A percentile compares a stretch with the other conserved stretches of the same genome.
Evolutionary conservation across 768 basidiomycete species (phyloP).

Genomic region (Podaxis mareebaensis): DNA sequence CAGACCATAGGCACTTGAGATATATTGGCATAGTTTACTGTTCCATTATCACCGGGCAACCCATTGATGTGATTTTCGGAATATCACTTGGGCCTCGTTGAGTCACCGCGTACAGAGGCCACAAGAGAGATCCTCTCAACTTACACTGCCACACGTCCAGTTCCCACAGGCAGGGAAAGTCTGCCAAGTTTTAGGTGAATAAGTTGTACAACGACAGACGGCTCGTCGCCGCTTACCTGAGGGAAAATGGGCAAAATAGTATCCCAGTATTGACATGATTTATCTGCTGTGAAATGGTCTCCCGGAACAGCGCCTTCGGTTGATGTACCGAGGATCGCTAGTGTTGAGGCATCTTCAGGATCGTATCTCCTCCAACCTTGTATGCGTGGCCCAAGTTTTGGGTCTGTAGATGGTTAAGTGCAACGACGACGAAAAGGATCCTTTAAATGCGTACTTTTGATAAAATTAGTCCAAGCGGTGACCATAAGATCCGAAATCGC

Average conservation of each 20-base stretch:
- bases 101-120: too few relatives aligned
- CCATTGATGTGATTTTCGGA: too few relatives aligned
- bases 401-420: slow-evolving; percentile 23
- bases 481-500: slow-evolving; percentile 34
- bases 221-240: slow-evolving; percentile 23
- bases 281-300: slow-evolving; percentile 27
- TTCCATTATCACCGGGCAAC: too few relatives aligned
- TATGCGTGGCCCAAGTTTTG: slow-evolving; percentile 27
- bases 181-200: neutral
- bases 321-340: slow-evolving; percentile 30
- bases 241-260: slow-evolving; percentile 30
- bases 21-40: too few relatives aligned
- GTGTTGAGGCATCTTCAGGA: slow-evolving; percentile 24
- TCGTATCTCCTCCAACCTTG: slow-evolving; percentile 31
- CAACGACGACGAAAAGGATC: neutral
- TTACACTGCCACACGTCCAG: slow-evolving; percentile 5
- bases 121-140: neutral
- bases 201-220: neutral
- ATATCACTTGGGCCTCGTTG: too few relatives aligned
- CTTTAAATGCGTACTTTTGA: slow-evolving; percentile 28
- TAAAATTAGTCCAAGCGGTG: slow-evolving; percentile 37
- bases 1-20: too few relatives aligned
- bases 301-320: slow-evolving; percentile 26
- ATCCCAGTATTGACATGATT: slow-evolving; percentile 33
- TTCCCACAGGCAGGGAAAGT: slow-evolving; percentile 4